phyloP scores from a whole-genome alignment of 805 yeast genomes.

The Yarrowia hollandica region DNA sequence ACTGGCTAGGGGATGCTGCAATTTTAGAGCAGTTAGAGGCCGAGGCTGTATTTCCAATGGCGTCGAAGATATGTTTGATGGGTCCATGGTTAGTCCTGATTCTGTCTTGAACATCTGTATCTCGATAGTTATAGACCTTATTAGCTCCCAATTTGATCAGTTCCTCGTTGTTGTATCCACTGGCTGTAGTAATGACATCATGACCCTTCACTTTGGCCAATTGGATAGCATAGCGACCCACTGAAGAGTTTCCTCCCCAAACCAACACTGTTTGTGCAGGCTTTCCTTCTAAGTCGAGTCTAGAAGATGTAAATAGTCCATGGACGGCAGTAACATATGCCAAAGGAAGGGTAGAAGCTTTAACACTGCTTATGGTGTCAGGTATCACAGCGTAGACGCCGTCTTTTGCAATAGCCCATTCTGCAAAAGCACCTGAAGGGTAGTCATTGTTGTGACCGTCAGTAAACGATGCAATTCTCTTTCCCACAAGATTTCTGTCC shows the following conservation, averaged over 20 bases:
- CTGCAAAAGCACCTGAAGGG: conserved; percentile 6
- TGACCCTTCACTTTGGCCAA: conserved; percentile 4
- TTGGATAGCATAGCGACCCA: conserved; percentile 10
- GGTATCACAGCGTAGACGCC: conserved; percentile 1
- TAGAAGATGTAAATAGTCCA: not conserved
- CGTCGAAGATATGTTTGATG: conserved; percentile 2
- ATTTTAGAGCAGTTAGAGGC: not conserved
- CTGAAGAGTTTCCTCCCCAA: conserved; percentile 24
- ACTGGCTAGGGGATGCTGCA: not conserved
- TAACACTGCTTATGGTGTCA: not conserved
- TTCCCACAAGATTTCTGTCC: conserved; percentile 4
- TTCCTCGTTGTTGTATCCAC: not conserved
- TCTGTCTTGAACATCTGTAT: not conserved
- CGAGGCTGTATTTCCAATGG: conserved; percentile 6
- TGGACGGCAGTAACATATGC: conserved; percentile 7
- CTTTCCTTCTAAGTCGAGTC: not conserved
- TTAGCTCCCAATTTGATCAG: not conserved
- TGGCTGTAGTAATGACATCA: not conserved
- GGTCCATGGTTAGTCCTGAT: not conserved
- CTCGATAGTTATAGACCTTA: not conserved
- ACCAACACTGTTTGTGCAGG: not conserved
- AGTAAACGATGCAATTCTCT: conserved; percentile 12
- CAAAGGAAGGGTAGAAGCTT: not conserved
- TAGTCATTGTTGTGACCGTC: conserved; percentile 10
- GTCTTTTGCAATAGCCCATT: conserved; percentile 16